phyloP scores from a whole-genome alignment of 345 rosid species.

The Lepidium sativum region DNA sequence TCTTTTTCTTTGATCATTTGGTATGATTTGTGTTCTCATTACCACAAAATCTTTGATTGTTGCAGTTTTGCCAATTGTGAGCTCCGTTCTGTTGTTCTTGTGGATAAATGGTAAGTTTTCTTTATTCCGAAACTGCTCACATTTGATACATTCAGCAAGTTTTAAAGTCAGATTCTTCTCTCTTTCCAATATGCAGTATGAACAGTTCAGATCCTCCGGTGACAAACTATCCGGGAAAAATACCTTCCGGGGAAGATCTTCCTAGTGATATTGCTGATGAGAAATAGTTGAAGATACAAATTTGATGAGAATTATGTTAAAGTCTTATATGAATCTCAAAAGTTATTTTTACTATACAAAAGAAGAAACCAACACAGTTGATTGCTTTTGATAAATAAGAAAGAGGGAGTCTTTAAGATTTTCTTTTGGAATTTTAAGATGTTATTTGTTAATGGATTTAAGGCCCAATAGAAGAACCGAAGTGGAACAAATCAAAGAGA shows the following conservation, averaged over 20 bases:
- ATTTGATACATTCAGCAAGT: background rate
- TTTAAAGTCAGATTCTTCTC: background rate
- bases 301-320: background rate
- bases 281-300: background rate
- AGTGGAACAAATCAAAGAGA: too few species aligned
- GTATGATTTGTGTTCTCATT: background rate
- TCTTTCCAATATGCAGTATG: constrained; percentile 31
- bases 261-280: constrained; percentile 44
- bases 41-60: background rate
- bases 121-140: background rate
- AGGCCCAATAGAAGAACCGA: too few species aligned
- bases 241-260: constrained; percentile 46
- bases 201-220: constrained; percentile 35
- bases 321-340: background rate
- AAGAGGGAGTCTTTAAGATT: too few species aligned
- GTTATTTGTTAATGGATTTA: too few species aligned
- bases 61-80: constrained; percentile 71
- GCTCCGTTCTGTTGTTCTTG: constrained; percentile 56
- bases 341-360: background rate
- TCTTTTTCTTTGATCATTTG: background rate
- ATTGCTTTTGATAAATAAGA: constrained; percentile 29
- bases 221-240: constrained; percentile 50
- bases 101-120: constrained; percentile 47
- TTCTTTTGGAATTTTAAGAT: too few species aligned
- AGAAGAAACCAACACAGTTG: background rate